These are phyloP conservation scores for Lonicera japonica DNA, from an alignment of 129 eudicot species.

Conservation along the genomic window DNA sequence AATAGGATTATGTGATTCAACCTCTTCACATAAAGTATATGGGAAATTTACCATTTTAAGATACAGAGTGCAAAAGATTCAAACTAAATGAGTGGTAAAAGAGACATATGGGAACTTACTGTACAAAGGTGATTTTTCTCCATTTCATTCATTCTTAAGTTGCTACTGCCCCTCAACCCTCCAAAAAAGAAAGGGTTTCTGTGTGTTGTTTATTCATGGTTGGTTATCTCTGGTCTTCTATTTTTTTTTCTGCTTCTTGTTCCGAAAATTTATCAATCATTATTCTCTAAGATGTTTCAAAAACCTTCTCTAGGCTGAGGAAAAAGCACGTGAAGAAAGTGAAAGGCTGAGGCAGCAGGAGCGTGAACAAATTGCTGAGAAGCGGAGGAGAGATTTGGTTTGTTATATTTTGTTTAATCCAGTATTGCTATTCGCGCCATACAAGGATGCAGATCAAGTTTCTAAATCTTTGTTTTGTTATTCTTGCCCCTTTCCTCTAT, in stretches of 20 bases:
- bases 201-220: not conserved
- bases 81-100: no score
- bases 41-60: no score
- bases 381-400: slow-evolving; percentile 89
- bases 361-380: slow-evolving; percentile 87
- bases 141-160: no score
- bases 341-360: slow-evolving; percentile 86
- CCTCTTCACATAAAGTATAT: no score
- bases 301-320: slow-evolving; percentile 59
- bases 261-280: slow-evolving; percentile 3
- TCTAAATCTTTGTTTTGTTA: not conserved
- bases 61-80: no score
- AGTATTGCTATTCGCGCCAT: no score
- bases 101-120: no score
- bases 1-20: no score
- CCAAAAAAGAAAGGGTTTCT: no score
- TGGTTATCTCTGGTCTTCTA: not conserved
- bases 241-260: not conserved
- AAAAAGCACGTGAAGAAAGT: slow-evolving; percentile 96
- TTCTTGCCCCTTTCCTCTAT: not conserved
- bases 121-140: no score
- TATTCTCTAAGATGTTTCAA: slow-evolving; percentile 7
- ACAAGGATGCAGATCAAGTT: no score
- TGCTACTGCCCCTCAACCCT: no score
- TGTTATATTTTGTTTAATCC: slow-evolving; percentile 7